These are phyloP conservation scores for Lentinula boryana DNA, from an alignment of 768 basidiomycete species.

Conservation along the genomic window DNA sequence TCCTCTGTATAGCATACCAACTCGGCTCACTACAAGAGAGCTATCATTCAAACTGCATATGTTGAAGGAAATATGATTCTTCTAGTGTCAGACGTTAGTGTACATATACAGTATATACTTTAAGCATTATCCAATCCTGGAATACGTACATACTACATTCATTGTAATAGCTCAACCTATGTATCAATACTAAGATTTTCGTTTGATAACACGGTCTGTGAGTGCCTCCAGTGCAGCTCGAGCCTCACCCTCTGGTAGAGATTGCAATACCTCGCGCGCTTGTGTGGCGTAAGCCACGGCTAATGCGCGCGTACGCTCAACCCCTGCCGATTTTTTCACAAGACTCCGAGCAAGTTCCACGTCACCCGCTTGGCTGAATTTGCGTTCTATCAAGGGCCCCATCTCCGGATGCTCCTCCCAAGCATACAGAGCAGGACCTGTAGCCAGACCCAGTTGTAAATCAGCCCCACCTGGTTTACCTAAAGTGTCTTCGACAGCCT, in stretches of 20 bases:
- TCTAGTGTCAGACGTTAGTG: background rate
- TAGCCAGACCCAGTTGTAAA: constrained; percentile 78
- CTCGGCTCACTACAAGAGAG: background rate
- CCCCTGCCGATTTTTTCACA: constrained; percentile 72
- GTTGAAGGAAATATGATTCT: background rate
- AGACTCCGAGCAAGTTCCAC: constrained; percentile 76
- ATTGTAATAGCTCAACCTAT: background rate
- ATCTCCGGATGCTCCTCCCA: constrained; percentile 92
- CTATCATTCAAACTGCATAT: background rate
- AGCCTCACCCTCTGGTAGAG: constrained; percentile 81
- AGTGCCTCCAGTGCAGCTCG: constrained; percentile 69
- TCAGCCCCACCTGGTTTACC: constrained; percentile 93
- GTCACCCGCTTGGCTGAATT: constrained; percentile 78
- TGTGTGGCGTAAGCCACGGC: constrained; percentile 75
- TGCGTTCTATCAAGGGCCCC: constrained; percentile 78
- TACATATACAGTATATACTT: background rate
- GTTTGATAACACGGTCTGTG: constrained; percentile 67
- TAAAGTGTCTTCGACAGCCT: constrained; percentile 64
- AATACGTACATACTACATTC: background rate
- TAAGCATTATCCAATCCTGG: background rate
- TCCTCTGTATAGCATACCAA: background rate
- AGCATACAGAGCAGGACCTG: constrained; percentile 90
- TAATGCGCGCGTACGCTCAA: constrained; percentile 74
- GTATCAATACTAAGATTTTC: constrained; percentile 25
- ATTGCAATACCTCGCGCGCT: constrained; percentile 65